Evolutionary conservation across 306 rosid species (phyloP), one percentile per base, ranked within the genome.

Genomic region (Trifolium pratense): DNA sequence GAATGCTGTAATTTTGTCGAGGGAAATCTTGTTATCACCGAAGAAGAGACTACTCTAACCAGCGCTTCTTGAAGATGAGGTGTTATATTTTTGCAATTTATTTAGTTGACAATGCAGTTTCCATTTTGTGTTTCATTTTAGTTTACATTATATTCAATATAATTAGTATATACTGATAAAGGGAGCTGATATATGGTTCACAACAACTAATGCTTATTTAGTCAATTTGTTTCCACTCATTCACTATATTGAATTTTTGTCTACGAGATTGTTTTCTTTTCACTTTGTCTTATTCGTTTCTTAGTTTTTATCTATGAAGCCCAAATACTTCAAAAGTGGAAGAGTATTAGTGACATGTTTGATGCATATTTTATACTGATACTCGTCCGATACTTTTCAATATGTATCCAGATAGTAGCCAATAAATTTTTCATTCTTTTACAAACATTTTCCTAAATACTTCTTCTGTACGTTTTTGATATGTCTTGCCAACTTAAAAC

Each of bases 1-100:
- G 45, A 70, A 9, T 74, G 81, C 64, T 93, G 98, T 75, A 86
- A 89, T 40, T 86, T 93, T 78, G 58, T 80, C 4, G 97, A 91
- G 79, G 92, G 98, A 67, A 85, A 89, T 81, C 80, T 91, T 66
- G 68, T 68, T 37, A 73, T 91, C 46, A 79, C 73, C 7, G 84
- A 91, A 49, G 87, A 91, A 71, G 87, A 78, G 72, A 80, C 84
- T 77, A 61, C 49, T 57, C 69, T 60, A 56, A 71, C 49, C 56
- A 66, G 34, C 66, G 32, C 68, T 78, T 56, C 78, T 16, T 37
- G 42, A 55, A 60, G 78, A 72, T 51, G 31, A 80, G 53, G 64
- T 53, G 40, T 55, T 77, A 13, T 59, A 15, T 25, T 25, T 80
- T 61, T 73, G 55, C 36, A 40, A 71, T 62, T 43, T 72, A 67